Percentiles rank a stretch among this genome's conserved stretches.
Conservation (phyloP, 2,329 filamentous ascomycete genomes). For the Clonostachys chloroleuca region DNA sequence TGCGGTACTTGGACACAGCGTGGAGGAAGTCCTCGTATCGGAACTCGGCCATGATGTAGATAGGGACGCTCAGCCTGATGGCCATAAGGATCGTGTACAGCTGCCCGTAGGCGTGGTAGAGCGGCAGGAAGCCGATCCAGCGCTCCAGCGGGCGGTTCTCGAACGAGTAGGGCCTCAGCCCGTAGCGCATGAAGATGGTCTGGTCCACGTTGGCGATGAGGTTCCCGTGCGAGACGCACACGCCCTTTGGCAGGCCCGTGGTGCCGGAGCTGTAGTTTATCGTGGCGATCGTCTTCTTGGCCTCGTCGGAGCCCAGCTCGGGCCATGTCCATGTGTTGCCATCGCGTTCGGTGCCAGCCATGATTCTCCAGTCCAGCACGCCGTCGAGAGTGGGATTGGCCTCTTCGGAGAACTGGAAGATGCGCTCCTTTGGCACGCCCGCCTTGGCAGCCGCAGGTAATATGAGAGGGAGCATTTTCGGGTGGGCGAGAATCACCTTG, state of each 20-base stretch:
- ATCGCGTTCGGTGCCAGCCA: slow-evolving; percentile 24
- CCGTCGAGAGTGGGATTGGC: slow-evolving; percentile 18
- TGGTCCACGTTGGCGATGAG: slow-evolving; percentile 45
- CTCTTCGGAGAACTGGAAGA: slow-evolving; percentile 43
- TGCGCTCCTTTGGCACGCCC: slow-evolving; percentile 29
- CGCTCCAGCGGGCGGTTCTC: slow-evolving; percentile 33
- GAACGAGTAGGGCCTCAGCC: slow-evolving; percentile 25
- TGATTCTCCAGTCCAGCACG: slow-evolving; percentile 33
- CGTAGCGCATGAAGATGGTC: slow-evolving; percentile 37
- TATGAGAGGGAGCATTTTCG: slow-evolving; percentile 33
- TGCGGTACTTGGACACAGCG: slow-evolving; percentile 42
- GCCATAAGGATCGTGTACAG: slow-evolving; percentile 44
- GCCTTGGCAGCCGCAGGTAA: slow-evolving; percentile 34
- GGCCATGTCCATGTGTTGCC: slow-evolving; percentile 34
- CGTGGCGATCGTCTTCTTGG: slow-evolving; percentile 27
- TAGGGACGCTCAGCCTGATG: slow-evolving; percentile 32
- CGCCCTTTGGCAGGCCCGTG: slow-evolving; percentile 46
- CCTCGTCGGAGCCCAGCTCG: slow-evolving; percentile 17
- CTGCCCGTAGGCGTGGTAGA: slow-evolving; percentile 60
- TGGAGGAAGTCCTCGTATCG: slow-evolving; percentile 48
- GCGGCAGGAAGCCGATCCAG: slow-evolving; percentile 58
- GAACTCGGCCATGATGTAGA: slow-evolving; percentile 55
- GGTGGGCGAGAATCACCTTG: slow-evolving; percentile 44
- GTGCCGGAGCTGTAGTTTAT: slow-evolving; percentile 49
- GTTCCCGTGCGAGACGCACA: slow-evolving; percentile 43